Evolutionary conservation across 805 yeast genomes (phyloP).

Genomic region (Candida germanica): DNA sequence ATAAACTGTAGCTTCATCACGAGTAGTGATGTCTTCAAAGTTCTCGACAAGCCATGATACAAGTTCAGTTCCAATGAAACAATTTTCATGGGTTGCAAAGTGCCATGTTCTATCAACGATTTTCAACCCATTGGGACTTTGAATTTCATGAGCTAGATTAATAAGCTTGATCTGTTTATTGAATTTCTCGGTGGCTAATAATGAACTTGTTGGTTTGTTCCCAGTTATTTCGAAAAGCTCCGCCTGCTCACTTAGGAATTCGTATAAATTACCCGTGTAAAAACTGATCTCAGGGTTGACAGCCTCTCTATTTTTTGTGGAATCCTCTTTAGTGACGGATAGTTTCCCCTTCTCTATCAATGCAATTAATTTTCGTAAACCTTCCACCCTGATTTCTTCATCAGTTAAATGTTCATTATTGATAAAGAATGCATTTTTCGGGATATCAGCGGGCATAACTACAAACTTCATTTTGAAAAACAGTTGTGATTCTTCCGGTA

Average conservation of each 20-base stretch:
- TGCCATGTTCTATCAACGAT: conserved; percentile 90
- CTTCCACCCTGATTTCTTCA: conserved; percentile 93
- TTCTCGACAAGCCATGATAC: conserved; percentile 82
- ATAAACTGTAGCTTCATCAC: conserved; percentile 79
- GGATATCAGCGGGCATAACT: conserved; percentile 72
- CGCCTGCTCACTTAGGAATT: conserved; percentile 52
- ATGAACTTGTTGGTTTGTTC: conserved; percentile 25
- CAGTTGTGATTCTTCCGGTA: conserved; percentile 51
- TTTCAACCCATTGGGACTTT: conserved; percentile 59
- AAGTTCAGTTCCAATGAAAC: conserved; percentile 82
- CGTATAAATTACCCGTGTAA: conserved; percentile 81
- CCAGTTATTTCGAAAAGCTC: conserved; percentile 41
- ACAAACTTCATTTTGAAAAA: conserved; percentile 78
- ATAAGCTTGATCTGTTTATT: conserved; percentile 48
- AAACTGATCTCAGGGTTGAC: conserved; percentile 76
- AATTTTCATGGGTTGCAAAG: conserved; percentile 68
- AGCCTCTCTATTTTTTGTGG: conserved; percentile 28
- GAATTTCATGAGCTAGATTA: conserved; percentile 63
- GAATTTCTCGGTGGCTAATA: conserved; percentile 37
- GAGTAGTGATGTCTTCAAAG: conserved; percentile 72
- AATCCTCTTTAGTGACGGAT: conserved; percentile 31
- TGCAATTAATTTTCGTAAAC: conserved; percentile 65
- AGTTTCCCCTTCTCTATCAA: conserved; percentile 58
- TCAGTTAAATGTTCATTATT: conserved; percentile 62
- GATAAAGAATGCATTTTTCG: conserved; percentile 49